These are phyloP conservation scores for Acer yangbiense DNA, from an alignment of 345 rosid species.

Conservation along the genomic window DNA sequence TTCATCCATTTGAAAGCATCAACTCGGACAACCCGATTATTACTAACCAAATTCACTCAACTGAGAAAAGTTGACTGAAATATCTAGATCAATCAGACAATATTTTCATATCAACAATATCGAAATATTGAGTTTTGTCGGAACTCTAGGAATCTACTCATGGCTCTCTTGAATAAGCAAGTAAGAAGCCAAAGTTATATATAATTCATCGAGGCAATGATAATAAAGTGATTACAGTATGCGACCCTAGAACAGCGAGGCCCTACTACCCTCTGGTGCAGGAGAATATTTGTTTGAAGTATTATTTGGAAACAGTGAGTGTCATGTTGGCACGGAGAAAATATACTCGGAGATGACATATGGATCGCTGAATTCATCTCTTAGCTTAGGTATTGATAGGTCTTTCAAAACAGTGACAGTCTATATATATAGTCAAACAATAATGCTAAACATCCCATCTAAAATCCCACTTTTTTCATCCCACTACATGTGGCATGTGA, in stretches of 20 bases:
- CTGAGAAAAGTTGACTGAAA: too few relatives aligned
- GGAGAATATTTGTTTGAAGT: not conserved
- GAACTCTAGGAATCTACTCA: not conserved
- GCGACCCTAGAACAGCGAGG: constrained; percentile 27
- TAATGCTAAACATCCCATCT: too few relatives aligned
- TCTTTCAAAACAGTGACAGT: not conserved
- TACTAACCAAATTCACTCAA: too few relatives aligned
- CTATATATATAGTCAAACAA: too few relatives aligned
- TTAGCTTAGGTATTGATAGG: not conserved
- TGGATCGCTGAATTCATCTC: not conserved
- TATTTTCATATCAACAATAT: too few relatives aligned
- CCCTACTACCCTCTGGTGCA: constrained; percentile 36
- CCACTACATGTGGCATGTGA: too few relatives aligned
- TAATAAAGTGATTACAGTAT: constrained; percentile 32
- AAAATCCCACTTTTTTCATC: too few relatives aligned
- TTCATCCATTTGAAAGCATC: too few relatives aligned
- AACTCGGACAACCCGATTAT: too few relatives aligned
- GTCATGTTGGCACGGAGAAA: not conserved
- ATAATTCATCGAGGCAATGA: constrained; percentile 21
- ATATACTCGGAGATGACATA: not conserved
- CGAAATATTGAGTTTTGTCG: too few relatives aligned
- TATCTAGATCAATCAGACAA: too few relatives aligned
- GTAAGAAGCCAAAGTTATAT: not conserved
- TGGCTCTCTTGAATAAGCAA: not conserved
- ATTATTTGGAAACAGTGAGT: not conserved